Evolutionary conservation across 192 early-diverging fungal genomes (phyloP).

Genomic region (Podila epicladia): DNA sequence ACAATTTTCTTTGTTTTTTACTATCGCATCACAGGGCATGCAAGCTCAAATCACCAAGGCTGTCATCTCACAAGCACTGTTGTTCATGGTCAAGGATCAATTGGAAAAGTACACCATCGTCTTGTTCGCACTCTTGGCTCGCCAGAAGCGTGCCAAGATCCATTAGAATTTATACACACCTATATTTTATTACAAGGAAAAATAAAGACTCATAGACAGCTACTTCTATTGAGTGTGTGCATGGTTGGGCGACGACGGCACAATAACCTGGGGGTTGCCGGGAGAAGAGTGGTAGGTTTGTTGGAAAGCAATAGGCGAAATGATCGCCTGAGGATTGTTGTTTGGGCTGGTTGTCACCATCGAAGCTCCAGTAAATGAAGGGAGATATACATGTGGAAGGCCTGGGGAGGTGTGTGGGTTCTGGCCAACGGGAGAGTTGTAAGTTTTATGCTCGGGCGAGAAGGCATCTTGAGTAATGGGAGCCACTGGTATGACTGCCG

Average conservation of each 20-base stretch:
- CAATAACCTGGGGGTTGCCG: neutral
- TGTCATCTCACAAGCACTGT: conserved; percentile 98
- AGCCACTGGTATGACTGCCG: neutral
- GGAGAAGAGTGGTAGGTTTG: neutral
- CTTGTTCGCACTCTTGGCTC: conserved; percentile 60
- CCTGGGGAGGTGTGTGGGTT: neutral
- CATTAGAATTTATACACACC: neutral
- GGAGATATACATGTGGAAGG: neutral
- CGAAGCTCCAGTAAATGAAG: neutral
- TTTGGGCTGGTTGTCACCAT: neutral
- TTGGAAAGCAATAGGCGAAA: neutral
- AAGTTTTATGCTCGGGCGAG: neutral
- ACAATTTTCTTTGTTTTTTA: neutral
- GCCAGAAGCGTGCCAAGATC: conserved; percentile 22
- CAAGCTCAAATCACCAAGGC: conserved; percentile 97
- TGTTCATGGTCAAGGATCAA: conserved; percentile 96
- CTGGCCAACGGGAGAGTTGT: neutral
- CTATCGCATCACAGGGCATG: conserved; percentile 77
- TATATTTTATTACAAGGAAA: neutral
- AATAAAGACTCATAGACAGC: neutral
- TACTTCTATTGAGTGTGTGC: neutral
- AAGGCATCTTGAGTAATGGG: neutral
- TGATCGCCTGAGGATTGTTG: neutral
- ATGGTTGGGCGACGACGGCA: neutral
- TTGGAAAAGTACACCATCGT: conserved; percentile 78